phyloP scores from a whole-genome alignment of 345 rosid genomes.

The Toxicodendron radicans region DNA sequence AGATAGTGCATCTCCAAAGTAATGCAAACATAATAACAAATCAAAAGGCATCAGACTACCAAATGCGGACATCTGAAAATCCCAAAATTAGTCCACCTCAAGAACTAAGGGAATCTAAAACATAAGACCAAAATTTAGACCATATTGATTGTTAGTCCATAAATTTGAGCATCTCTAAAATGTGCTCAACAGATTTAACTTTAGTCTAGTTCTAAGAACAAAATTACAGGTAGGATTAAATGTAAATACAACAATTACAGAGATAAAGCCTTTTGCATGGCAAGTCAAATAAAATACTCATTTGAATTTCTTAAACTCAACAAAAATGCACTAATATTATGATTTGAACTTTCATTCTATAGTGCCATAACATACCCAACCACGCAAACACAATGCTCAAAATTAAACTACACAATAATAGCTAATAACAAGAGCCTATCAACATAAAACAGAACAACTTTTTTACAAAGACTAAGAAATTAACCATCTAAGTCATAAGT shows the following conservation, averaged over 20 bases:
- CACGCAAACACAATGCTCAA: neutral
- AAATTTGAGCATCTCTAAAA: no score
- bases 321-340: neutral
- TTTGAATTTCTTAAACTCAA: neutral
- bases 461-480: neutral
- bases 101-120: neutral
- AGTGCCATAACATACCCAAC: neutral
- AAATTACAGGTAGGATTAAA: neutral
- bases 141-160: no score
- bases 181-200: no score
- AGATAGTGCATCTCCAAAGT: no score
- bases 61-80: no score
- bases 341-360: neutral
- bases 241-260: neutral
- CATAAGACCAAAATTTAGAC: neutral
- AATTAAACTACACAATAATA: neutral
- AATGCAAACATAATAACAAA: no score
- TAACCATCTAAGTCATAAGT: neutral
- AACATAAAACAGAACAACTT: neutral
- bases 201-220: neutral
- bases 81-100: neutral
- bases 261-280: neutral
- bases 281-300: neutral
- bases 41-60: no score
- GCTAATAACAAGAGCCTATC: neutral